Base-by-base conservation (phyloP, 768 basidiomycete genomes). In the Lyophyllum shimeji region DNA sequence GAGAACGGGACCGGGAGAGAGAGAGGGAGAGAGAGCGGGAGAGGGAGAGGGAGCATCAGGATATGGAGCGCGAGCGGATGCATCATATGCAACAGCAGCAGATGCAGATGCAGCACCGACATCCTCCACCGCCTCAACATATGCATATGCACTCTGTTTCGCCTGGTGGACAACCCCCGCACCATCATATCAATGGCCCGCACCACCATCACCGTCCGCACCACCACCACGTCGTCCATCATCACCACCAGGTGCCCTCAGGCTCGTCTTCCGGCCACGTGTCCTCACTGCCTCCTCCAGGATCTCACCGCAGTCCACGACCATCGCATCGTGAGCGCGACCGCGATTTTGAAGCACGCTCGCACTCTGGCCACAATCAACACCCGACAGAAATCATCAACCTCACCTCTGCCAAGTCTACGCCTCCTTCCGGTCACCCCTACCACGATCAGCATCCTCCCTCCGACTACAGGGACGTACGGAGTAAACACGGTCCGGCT, bases 341-440 rank as follows among this genome's bases (percentile, higher is more conserved):
- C 27, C 54, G 58, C 12, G 76, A 68, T 25, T 74, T 71, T 17
- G 61, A 64, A 34, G 63, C 55, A 42, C 73, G 71, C 31, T 67
- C 75, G 4, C 74, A 73, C 23, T 66, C 68, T 33, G 68, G 68
- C 1, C 75, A 68, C 29, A 64, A 69, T 48, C 67, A 69, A 31
- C 80, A 80, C 59, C 75, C 77, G 9, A 77, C 81, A 18, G 83
- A 84, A 56, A 70, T 82, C 44, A 80, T 84, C 42, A 82, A 76
- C 52, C 67, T 82, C 12, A 73, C 77, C 34, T 74, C 77, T 7
- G 67, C 71, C 6, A 76, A 74, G 52, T 40, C 53, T 3, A 52
- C 18, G 17, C 53, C 69, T 2, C 65, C 69, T 20, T 71, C 70
- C 27, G 60, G 75, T 11, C 69, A 71, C 25, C 61, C 76, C 7